Conservation (phyloP, 371 early-diverging fungal species). For the Mucor lusitanicus region DNA sequence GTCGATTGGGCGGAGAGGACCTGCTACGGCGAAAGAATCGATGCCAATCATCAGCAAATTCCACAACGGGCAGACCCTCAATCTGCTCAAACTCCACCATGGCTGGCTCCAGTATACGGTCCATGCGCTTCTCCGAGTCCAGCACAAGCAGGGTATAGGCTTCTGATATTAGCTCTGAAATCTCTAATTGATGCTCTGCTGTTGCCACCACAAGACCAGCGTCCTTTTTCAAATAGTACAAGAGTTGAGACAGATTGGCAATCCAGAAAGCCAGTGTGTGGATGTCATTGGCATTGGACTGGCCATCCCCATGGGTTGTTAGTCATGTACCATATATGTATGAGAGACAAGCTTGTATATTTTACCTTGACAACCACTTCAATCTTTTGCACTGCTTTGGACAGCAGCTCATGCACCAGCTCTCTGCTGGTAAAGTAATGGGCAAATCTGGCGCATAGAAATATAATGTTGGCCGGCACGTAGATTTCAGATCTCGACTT, state of each 20-base stretch:
- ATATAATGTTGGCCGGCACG: slow-evolving; percentile 84
- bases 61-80: slow-evolving; percentile 67
- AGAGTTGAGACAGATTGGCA: slow-evolving; percentile 76
- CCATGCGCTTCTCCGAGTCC: slow-evolving; percentile 64
- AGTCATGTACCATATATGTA: too few species aligned
- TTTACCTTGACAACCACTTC: slow-evolving; percentile 56
- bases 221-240: slow-evolving; percentile 87
- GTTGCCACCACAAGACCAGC: slow-evolving; percentile 66
- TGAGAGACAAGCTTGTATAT: too few species aligned
- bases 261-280: slow-evolving; percentile 78
- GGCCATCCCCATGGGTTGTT: too few species aligned
- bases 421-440: slow-evolving; percentile 73
- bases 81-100: slow-evolving; percentile 78
- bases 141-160: slow-evolving; percentile 66
- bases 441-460: slow-evolving; percentile 87
- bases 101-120: slow-evolving; percentile 65
- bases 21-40: slow-evolving; percentile 18
- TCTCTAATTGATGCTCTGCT: slow-evolving; percentile 61
- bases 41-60: slow-evolving; percentile 71
- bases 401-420: slow-evolving; percentile 68
- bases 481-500: slow-evolving; percentile 62
- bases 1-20: background rate
- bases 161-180: slow-evolving; percentile 78
- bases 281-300: slow-evolving; percentile 35
- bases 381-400: slow-evolving; percentile 61